These are phyloP conservation scores for Wickerhamomyces queroliae DNA, from an alignment of 805 yeast genomes.

Conservation along the genomic window DNA sequence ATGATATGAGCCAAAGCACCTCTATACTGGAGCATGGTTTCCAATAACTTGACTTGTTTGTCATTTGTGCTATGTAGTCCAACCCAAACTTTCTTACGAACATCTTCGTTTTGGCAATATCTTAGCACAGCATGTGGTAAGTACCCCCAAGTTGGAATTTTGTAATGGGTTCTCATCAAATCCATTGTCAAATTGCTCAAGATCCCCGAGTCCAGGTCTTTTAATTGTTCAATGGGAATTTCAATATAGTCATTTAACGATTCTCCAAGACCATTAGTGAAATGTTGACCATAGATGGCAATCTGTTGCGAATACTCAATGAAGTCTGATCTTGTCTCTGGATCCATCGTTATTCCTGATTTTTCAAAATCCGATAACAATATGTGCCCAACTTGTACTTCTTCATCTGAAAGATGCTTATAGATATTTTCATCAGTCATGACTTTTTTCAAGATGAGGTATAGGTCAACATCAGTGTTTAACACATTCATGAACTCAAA, in stretches of 20 bases:
- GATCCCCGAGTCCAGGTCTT: constrained; percentile 17
- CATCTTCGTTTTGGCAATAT: constrained; percentile 44
- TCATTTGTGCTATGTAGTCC: constrained; percentile 61
- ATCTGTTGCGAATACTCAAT: constrained; percentile 77
- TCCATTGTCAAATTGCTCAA: constrained; percentile 27
- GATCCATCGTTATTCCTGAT: constrained; percentile 80
- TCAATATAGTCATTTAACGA: constrained; percentile 11
- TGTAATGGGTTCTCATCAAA: constrained; percentile 33
- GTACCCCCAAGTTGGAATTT: constrained; percentile 56
- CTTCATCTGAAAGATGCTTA: constrained; percentile 56
- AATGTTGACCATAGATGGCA: constrained; percentile 75
- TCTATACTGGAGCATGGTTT: constrained; percentile 56
- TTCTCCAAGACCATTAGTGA: constrained; percentile 30
- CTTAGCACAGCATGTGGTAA: constrained; percentile 61
- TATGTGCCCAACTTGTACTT: constrained; percentile 73
- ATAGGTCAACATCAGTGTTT: constrained; percentile 77
- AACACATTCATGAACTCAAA: constrained; percentile 91
- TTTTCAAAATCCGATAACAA: constrained; percentile 81
- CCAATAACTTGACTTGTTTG: constrained; percentile 55
- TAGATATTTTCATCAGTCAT: constrained; percentile 31
- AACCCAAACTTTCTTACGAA: constrained; percentile 70
- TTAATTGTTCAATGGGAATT: constrained; percentile 17
- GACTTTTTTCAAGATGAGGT: constrained; percentile 50
- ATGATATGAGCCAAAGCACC: constrained; percentile 67
- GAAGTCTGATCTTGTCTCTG: constrained; percentile 58